Percentiles rank a stretch among this genome's conserved stretches.
These are phyloP conservation scores for Trichoderma gracile DNA, from an alignment of 2,329 filamentous ascomycete species.

Conservation along the genomic window DNA sequence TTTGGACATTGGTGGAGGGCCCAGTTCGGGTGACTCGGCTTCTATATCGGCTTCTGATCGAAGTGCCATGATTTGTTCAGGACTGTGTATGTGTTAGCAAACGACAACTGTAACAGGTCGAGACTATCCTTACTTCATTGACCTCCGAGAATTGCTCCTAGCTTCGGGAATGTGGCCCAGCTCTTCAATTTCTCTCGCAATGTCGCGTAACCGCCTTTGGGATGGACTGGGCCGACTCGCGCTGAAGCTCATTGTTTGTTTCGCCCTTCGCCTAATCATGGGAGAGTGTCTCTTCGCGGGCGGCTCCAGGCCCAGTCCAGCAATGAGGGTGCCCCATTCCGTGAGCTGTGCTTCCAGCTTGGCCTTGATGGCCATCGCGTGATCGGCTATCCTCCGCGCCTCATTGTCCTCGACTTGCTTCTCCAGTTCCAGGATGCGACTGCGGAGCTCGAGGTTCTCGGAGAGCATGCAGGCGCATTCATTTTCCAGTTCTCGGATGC, in stretches of 20 bases:
- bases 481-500: conserved; percentile 74
- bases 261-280: conserved; percentile 44
- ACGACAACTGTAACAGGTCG: background rate
- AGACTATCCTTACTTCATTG: conserved; percentile 61
- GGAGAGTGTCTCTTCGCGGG: conserved; percentile 52
- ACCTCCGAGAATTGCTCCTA: conserved; percentile 66
- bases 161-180: conserved; percentile 64
- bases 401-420: conserved; percentile 64
- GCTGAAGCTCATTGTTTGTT: conserved; percentile 46
- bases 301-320: conserved; percentile 63
- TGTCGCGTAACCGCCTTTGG: conserved; percentile 57
- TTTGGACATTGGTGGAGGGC: conserved; percentile 60
- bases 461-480: conserved; percentile 73
- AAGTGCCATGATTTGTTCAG: conserved; percentile 64
- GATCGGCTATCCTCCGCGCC: conserved; percentile 61
- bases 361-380: conserved; percentile 67
- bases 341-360: conserved; percentile 71
- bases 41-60: conserved; percentile 51
- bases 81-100: conserved; percentile 46
- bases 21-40: conserved; percentile 68
- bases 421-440: conserved; percentile 69
- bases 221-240: conserved; percentile 49
- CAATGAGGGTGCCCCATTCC: conserved; percentile 68
- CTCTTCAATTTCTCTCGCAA: conserved; percentile 56
- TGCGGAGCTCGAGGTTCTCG: conserved; percentile 74